Conservation (phyloP, 2,329 filamentous ascomycete species). For the Epichloe amarillans region DNA sequence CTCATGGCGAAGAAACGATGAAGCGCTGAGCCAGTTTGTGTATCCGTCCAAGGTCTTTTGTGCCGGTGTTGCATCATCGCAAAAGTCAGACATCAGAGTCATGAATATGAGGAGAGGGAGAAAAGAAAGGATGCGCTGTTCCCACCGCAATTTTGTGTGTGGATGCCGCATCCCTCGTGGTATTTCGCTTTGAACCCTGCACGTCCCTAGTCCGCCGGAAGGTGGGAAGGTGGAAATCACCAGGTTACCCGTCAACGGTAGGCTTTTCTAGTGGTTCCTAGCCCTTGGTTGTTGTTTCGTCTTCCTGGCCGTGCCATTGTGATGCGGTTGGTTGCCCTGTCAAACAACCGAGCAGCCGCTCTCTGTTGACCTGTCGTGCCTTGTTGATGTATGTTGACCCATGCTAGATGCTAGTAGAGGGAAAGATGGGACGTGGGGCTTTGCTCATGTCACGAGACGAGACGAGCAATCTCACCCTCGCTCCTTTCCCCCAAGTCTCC, state of each 20-base stretch:
- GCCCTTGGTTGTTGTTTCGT: too few relatives aligned
- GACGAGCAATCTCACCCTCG: constrained; percentile 1
- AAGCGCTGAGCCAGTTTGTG: background rate
- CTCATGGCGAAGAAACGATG: constrained; percentile 36
- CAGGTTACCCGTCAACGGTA: too few relatives aligned
- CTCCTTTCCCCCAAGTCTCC: background rate
- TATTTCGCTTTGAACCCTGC: constrained; percentile 1
- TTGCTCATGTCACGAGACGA: constrained; percentile 1
- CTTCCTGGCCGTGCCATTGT: background rate
- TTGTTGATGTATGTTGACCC: background rate
- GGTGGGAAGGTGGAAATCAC: background rate
- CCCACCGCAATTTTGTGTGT: background rate
- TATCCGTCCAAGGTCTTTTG: too few relatives aligned
- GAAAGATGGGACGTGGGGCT: background rate
- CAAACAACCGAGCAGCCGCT: background rate
- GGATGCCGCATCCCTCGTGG: constrained; percentile 7
- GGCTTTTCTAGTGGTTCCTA: too few relatives aligned
- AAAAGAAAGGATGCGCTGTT: background rate
- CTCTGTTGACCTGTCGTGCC: background rate
- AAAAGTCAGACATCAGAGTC: too few relatives aligned
- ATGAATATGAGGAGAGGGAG: background rate
- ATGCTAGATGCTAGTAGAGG: background rate
- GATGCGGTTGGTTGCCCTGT: constrained; percentile 1
- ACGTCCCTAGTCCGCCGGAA: background rate
- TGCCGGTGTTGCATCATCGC: too few relatives aligned